Percentiles rank a stretch among this genome's conserved stretches.
Conservation (phyloP, 2,329 filamentous ascomycete genomes). For the Zasmidium angulare region DNA sequence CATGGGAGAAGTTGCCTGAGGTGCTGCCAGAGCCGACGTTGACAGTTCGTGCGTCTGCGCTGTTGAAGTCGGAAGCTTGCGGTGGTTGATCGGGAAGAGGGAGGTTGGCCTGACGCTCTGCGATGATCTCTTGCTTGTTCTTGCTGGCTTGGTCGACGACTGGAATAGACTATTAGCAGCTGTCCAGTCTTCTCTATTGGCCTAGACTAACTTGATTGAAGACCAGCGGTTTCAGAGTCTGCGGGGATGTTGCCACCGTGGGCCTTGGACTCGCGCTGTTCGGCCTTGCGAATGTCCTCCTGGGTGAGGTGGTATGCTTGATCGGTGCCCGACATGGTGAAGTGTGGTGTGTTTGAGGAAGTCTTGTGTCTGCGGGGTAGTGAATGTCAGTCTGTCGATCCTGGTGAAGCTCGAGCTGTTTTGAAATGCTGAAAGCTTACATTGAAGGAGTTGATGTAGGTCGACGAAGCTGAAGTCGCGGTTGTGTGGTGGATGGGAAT, state of each 20-base stretch:
- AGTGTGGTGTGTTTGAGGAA: background rate
- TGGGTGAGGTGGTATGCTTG: slow-evolving; percentile 50
- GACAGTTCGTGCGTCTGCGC: slow-evolving; percentile 65
- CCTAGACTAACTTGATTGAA: slow-evolving; percentile 48
- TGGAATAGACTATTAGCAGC: background rate
- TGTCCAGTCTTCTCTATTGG: no score
- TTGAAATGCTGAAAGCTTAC: background rate
- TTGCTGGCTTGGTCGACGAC: slow-evolving; percentile 32
- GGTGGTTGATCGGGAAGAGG: slow-evolving; percentile 78
- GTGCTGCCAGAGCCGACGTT: slow-evolving; percentile 66
- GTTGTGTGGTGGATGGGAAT: background rate
- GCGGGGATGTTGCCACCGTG: slow-evolving; percentile 45
- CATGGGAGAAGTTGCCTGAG: slow-evolving; percentile 39
- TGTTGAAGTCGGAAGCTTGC: slow-evolving; percentile 75
- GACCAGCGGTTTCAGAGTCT: slow-evolving; percentile 45
- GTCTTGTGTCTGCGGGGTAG: background rate
- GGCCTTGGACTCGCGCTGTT: slow-evolving; percentile 42
- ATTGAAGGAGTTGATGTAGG: background rate
- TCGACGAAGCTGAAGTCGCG: background rate
- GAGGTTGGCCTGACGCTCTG: slow-evolving; percentile 68
- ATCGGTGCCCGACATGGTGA: slow-evolving; percentile 36
- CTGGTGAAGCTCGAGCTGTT: slow-evolving; percentile 2
- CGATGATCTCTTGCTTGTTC: slow-evolving; percentile 64
- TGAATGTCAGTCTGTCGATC: slow-evolving; percentile 1
- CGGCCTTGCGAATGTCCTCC: slow-evolving; percentile 50